Evolutionary conservation across 192 early-diverging fungal species (phyloP).

Genomic region (Coemansia sp.): DNA sequence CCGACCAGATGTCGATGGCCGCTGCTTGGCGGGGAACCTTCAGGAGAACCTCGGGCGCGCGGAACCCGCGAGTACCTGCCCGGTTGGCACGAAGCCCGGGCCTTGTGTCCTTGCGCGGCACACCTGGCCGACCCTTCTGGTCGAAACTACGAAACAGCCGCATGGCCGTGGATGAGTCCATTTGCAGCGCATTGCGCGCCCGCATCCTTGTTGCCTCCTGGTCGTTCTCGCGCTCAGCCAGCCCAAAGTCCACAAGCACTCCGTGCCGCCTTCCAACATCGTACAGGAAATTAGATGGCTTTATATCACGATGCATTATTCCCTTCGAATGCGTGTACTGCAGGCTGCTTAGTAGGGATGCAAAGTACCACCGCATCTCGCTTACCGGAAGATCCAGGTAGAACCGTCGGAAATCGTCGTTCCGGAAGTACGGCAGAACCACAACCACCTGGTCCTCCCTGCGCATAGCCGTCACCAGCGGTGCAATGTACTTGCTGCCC

Average conservation of each 20-base stretch:
- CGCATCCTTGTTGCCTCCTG: constrained; percentile 33
- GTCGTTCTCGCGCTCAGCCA: constrained; percentile 66
- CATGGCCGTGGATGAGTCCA: constrained; percentile 47
- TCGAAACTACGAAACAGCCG: constrained; percentile 50
- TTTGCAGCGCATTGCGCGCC: constrained; percentile 41
- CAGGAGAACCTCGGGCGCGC: constrained; percentile 90
- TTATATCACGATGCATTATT: constrained; percentile 91
- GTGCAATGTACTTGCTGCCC: constrained; percentile 71
- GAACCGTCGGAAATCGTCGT: constrained; percentile 78
- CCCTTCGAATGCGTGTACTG: constrained; percentile 65
- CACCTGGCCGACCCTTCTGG: constrained; percentile 38
- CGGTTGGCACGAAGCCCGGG: constrained; percentile 73
- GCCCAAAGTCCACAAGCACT: constrained; percentile 89
- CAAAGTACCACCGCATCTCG: constrained; percentile 78
- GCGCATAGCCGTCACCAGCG: constrained; percentile 77
- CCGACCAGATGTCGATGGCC: constrained; percentile 92
- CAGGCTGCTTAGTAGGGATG: constrained; percentile 69
- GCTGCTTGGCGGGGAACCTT: constrained; percentile 73
- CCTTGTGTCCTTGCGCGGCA: constrained; percentile 54
- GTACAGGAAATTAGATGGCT: constrained; percentile 95
- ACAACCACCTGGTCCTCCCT: constrained; percentile 79
- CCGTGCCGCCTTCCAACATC: constrained; percentile 67
- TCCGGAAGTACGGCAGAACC: constrained; percentile 81
- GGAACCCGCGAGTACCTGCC: constrained; percentile 90
- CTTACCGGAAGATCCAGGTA: constrained; percentile 60